phyloP scores from a whole-genome alignment of 2,329 filamentous ascomycete species.

The Diplodia scrobiculata region DNA sequence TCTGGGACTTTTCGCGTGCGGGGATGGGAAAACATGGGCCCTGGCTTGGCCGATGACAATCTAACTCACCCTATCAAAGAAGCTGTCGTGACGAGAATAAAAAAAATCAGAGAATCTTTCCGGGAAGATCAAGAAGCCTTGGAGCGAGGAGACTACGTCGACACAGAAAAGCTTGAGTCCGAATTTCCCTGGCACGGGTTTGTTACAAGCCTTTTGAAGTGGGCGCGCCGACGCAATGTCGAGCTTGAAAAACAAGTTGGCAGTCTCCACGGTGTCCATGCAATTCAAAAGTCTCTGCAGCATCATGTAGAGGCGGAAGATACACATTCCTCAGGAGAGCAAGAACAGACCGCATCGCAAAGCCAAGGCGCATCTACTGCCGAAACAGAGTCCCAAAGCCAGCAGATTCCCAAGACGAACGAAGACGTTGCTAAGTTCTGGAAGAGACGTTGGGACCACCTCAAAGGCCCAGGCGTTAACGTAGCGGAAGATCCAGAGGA shows the following conservation, averaged over 20 bases:
- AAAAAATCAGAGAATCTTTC: slow-evolving; percentile 45
- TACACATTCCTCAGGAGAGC: slow-evolving; percentile 30
- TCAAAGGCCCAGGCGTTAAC: background rate
- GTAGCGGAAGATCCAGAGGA: background rate
- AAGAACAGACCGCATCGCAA: slow-evolving; percentile 37
- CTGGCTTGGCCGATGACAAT: slow-evolving; percentile 45
- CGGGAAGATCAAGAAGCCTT: slow-evolving; percentile 39
- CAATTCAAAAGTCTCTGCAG: slow-evolving; percentile 36
- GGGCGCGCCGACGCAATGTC: slow-evolving; percentile 49
- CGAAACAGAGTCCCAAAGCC: slow-evolving; percentile 1
- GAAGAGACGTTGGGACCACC: slow-evolving; percentile 34
- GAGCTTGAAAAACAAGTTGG: slow-evolving; percentile 52
- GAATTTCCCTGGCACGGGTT: slow-evolving; percentile 57
- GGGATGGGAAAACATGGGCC: slow-evolving; percentile 42
- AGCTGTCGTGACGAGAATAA: slow-evolving; percentile 44
- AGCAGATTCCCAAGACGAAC: background rate
- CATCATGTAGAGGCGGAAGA: background rate
- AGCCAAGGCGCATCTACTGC: slow-evolving; percentile 25
- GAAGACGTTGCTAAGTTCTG: slow-evolving; percentile 12
- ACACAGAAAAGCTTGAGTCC: slow-evolving; percentile 49
- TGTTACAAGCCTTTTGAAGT: slow-evolving; percentile 49
- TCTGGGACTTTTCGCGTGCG: slow-evolving; percentile 36
- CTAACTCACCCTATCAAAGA: slow-evolving; percentile 44
- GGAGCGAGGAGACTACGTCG: slow-evolving; percentile 39
- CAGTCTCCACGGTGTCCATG: slow-evolving; percentile 48